Evolutionary conservation across 2,329 filamentous ascomycete genomes (phyloP), one percentile per base, ranked within the genome.

Genomic region (Zopfia rhizophila): DNA sequence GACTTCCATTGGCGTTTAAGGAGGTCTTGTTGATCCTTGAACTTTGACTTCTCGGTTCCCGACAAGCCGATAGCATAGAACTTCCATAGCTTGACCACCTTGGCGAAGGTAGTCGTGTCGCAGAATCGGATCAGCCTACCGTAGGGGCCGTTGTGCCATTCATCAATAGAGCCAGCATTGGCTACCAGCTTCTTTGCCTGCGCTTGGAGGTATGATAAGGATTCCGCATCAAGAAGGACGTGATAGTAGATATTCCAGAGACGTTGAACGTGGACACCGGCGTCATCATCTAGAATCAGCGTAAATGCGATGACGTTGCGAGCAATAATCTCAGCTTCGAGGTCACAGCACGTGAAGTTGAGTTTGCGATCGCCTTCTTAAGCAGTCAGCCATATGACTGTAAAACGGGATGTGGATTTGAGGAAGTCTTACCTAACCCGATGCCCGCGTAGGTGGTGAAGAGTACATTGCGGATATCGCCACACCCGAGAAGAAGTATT

Each of bases 191-290:
- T 78, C 14, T 68, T 58, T 0, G 74, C 67, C 42, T 84, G 81
- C 1, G 45, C 16, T 2, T 62, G 42, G 3, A 85, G 61, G 3
- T 75, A 16, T 1, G 58, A 18, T 0, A 74, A 53, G 3, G 76
- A 69, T 3, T 62, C 31, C 0, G 68, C 50, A 35, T 76, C 72
- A 4, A 86, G 49, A 25, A 73, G 75, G 3, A 81, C 56, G 52
- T 84, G 74, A 60, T 84, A 84, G 65, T 82, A 86, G 24, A 82
- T 66, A 45, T 80, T 75, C 82, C 82, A 85, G 3, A 79, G 63
- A 6, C 56, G 39, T 2, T 72, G 61, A 1, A 49, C 38, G 10
- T 58, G 47, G 18, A 62, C 28, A 16, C 51, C 53, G 1, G 66
- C 45, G 5, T 61, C 45, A 19, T 70, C 57, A n/a, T 81, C 79